phyloP scores from a whole-genome alignment of 768 basidiomycete species.

The Lentinula aciculospora region DNA sequence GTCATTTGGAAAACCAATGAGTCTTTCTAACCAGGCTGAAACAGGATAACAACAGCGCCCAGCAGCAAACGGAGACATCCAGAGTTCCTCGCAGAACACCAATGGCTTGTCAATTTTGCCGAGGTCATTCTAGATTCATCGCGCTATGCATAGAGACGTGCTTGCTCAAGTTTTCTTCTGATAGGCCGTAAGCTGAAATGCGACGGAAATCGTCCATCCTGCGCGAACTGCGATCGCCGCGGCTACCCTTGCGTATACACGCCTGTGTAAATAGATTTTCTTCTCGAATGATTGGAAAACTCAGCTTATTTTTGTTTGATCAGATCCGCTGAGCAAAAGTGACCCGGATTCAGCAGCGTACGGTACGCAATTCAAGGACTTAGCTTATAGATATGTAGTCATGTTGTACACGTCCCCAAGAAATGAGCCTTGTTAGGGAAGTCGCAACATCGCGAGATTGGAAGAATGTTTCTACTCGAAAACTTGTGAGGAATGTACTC shows the following conservation, averaged over 20 bases:
- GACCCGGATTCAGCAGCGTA: neutral
- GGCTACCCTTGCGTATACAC: constrained; percentile 53
- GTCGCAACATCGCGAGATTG: too few species aligned
- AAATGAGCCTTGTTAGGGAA: too few species aligned
- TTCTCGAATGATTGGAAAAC: neutral
- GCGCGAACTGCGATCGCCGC: constrained; percentile 60
- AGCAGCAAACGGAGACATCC: neutral
- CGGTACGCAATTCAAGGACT: too few species aligned
- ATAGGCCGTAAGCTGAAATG: constrained; percentile 71
- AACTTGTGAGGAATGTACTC: too few species aligned
- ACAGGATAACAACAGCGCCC: neutral
- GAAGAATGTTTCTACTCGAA: too few species aligned
- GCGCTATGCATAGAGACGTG: neutral
- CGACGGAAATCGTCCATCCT: constrained; percentile 58
- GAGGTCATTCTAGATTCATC: constrained; percentile 36
- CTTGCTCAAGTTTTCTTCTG: neutral
- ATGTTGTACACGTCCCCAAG: neutral
- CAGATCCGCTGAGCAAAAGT: constrained; percentile 6
- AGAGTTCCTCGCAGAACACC: constrained; percentile 32
- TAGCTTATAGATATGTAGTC: neutral
- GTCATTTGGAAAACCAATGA: neutral
- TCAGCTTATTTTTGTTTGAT: neutral
- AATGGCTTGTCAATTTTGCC: constrained; percentile 74
- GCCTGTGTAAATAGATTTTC: constrained; percentile 50
- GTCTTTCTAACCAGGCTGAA: neutral